phyloP scores from a whole-genome alignment of 768 basidiomycete genomes.

The Hydnum rufescens region DNA sequence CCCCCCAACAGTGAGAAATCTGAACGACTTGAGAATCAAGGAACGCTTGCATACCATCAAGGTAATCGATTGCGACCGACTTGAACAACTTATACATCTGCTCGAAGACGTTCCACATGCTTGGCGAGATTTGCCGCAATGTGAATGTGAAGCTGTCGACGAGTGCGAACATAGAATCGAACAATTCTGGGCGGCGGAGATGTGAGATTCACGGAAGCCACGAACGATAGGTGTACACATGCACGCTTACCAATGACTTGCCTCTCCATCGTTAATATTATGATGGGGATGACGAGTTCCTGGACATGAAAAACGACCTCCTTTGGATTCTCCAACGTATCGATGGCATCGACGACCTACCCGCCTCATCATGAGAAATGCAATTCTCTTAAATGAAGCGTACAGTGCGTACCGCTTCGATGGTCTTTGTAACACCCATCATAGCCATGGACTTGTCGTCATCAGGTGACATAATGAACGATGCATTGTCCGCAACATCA shows the following conservation, averaged over 20 bases:
- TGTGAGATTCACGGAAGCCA: background rate
- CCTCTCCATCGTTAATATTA: conserved; percentile 55
- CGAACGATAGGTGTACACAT: background rate
- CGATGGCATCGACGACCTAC: conserved; percentile 57
- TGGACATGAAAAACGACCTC: conserved; percentile 66
- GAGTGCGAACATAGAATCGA: conserved; percentile 74
- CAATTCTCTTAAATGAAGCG: background rate
- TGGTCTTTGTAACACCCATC: conserved; percentile 76
- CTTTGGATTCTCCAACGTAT: conserved; percentile 28
- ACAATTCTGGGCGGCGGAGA: conserved; percentile 34
- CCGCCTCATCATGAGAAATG: conserved; percentile 6
- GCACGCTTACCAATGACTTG: conserved; percentile 45
- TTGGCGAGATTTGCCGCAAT: conserved; percentile 49
- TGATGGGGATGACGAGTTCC: conserved; percentile 60
- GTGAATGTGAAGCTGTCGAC: conserved; percentile 75
- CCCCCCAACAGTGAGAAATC: background rate
- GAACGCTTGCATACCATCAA: conserved; percentile 38
- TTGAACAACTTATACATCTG: conserved; percentile 69
- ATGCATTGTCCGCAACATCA: conserved; percentile 29
- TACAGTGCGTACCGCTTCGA: conserved; percentile 49
- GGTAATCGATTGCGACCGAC: conserved; percentile 63
- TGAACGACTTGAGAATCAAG: background rate
- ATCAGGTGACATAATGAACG: conserved; percentile 20
- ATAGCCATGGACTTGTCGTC: conserved; percentile 78
- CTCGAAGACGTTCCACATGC: conserved; percentile 79